Evolutionary conservation across 2,329 filamentous ascomycete species (phyloP), one percentile per base, ranked within the genome.

Genomic region (Conoideocrella luteorostrata): DNA sequence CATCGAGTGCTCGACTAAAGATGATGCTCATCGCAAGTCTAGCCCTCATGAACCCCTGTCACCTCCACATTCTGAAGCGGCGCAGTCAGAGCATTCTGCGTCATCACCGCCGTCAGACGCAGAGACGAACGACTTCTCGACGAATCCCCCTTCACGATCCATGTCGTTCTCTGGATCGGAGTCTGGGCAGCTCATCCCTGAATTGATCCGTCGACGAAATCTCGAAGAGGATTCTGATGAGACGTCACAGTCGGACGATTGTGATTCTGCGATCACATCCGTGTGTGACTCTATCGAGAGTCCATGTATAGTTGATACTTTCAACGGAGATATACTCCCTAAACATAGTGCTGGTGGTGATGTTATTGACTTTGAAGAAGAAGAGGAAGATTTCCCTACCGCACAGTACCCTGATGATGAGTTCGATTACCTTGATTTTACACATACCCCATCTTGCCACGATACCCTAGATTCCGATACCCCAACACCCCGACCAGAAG

Each of bases 141-240:
- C 54, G 57, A 63, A 57, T 39, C 68, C 69, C 1, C 68, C 70
- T 5, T 66, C 70, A 7, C 69, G 73, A 43, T 70, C 69, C 12
- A 61, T 73, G 43, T 78, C 75, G 2, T 75, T 75, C 51, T 77
- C 73, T 1, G 72, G 70, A 40, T 72, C 68, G 0, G 74, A 75
- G 48, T 64, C 67, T 2, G 70, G 67, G 21, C 57, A 53, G 17
- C 64, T 70, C 44, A 49, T 56, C 22, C 47, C 64, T 18, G 60
- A 56, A 30, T 52, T 62, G 32, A 45, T 51, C 20, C 56, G 62
- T 52, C 45, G 52, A 37, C 49, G 56, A 15, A 46, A 56, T 17
- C 50, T 62, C 37, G 56, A 65, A 30, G 62, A 66, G 45, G 67
- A 69, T 29, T 66, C 69, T 44, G 69, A 71, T 46, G 69, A 71